These are phyloP conservation scores for Monosporozyma unispora DNA, from an alignment of 805 yeast genomes.

Conservation along the genomic window DNA sequence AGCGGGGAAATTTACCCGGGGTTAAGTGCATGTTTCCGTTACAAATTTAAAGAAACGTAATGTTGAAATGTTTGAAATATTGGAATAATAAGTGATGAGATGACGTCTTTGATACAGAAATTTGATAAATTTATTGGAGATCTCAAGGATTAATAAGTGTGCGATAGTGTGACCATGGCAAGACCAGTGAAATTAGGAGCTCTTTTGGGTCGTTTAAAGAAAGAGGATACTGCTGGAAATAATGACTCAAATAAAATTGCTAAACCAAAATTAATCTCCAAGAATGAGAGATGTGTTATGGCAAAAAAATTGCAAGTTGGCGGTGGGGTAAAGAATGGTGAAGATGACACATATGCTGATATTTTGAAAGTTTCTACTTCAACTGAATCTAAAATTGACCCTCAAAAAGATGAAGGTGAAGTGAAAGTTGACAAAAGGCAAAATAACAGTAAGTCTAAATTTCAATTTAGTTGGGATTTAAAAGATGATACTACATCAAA, in stretches of 20 bases:
- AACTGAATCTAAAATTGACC: not conserved
- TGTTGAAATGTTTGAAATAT: too few relatives aligned
- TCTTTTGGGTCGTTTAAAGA: not conserved
- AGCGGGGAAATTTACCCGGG: not conserved
- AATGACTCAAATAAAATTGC: not conserved
- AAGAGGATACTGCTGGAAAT: not conserved
- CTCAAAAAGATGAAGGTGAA: not conserved
- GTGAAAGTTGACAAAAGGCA: not conserved
- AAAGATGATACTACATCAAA: constrained; percentile 54
- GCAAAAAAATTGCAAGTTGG: not conserved
- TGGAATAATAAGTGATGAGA: not conserved
- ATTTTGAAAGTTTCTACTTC: not conserved
- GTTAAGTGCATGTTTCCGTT: not conserved
- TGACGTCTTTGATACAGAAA: not conserved
- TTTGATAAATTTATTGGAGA: not conserved
- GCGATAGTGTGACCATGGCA: not conserved
- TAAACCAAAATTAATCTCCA: not conserved
- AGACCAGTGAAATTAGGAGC: not conserved
- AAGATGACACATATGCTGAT: not conserved
- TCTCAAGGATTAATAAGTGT: not conserved
- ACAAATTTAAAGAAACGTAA: too few relatives aligned
- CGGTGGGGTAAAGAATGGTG: not conserved
- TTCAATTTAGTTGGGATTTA: constrained; percentile 61
- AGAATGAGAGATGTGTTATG: not conserved
- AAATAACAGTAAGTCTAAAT: constrained; percentile 25